phyloP scores from a whole-genome alignment of 352 stramenopile species.

The Phytophthora meadii region DNA sequence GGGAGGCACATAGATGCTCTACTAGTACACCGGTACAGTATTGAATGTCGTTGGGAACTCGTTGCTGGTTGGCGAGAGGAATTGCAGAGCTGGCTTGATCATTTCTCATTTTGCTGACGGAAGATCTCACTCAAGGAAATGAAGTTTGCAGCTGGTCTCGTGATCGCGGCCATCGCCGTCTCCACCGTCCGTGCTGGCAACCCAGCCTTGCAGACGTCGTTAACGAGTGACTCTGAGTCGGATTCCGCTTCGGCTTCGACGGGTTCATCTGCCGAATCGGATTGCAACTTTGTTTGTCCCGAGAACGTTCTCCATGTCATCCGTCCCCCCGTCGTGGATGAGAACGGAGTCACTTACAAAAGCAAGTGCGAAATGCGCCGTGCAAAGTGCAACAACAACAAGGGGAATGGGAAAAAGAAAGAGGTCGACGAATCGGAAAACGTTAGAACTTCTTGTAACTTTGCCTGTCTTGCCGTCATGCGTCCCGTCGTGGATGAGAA shows the following conservation, averaged over 20 bases:
- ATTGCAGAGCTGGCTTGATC: slow-evolving; percentile 2
- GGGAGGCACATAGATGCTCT: neutral
- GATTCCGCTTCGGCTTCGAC: slow-evolving; percentile 1
- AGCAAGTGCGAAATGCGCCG: too few relatives aligned
- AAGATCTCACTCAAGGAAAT: slow-evolving; percentile 4
- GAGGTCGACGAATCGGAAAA: too few relatives aligned
- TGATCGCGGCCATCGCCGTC: slow-evolving; percentile 16
- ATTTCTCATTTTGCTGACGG: slow-evolving; percentile 11
- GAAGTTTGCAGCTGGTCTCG: slow-evolving; percentile 18
- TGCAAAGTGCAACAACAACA: too few relatives aligned
- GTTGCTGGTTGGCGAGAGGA: neutral
- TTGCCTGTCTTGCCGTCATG: slow-evolving; percentile 1
- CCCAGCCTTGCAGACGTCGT: slow-evolving; percentile 1
- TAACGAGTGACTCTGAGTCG: neutral
- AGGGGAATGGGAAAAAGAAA: too few relatives aligned
- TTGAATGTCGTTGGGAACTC: neutral
- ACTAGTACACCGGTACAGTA: too few relatives aligned
- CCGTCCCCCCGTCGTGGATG: too few relatives aligned
- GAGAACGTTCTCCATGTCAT: too few relatives aligned
- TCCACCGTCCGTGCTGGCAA: slow-evolving; percentile 15
- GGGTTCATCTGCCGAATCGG: neutral
- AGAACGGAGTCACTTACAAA: too few relatives aligned
- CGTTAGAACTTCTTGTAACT: too few relatives aligned
- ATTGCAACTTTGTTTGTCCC: too few relatives aligned
- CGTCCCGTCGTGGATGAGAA: slow-evolving; percentile 25